A percentile compares a stretch with the other conserved stretches of the same genome.
Conservation (phyloP, 768 basidiomycete species). For the Amanita brunnescens region DNA sequence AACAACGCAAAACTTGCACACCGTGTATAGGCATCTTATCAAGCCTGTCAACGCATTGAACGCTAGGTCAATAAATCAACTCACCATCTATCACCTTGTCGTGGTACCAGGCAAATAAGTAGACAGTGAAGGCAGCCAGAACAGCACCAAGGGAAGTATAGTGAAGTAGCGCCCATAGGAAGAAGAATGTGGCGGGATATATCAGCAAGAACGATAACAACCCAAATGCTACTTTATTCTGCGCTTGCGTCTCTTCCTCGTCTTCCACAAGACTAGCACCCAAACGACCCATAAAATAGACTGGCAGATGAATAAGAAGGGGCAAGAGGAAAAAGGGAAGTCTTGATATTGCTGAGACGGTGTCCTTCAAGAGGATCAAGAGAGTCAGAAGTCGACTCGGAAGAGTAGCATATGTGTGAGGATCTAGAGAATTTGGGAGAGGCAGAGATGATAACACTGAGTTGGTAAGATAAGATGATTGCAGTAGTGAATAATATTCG, state of each 20-base stretch:
- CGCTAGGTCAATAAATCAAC: background rate
- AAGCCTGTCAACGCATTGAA: conserved; percentile 9
- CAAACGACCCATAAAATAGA: conserved; percentile 72
- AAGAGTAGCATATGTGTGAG: conserved; percentile 59
- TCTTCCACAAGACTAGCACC: conserved; percentile 70
- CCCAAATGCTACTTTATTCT: conserved; percentile 93
- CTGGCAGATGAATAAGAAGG: conserved; percentile 73
- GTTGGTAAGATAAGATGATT: conserved; percentile 78
- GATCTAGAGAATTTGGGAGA: conserved; percentile 77
- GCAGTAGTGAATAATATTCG: conserved; percentile 82
- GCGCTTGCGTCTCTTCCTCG: conserved; percentile 92
- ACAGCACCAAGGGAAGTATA: conserved; percentile 69
- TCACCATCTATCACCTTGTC: conserved; percentile 77
- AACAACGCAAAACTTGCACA: conserved; percentile 26
- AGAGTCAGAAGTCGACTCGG: conserved; percentile 82
- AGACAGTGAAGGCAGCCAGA: conserved; percentile 59
- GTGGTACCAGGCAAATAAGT: conserved; percentile 80
- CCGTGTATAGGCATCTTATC: conserved; percentile 69
- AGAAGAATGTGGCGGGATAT: conserved; percentile 80
- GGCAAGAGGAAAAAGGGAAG: conserved; percentile 90
- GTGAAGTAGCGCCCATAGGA: conserved; percentile 77
- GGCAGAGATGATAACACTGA: conserved; percentile 77
- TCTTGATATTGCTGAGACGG: conserved; percentile 56
- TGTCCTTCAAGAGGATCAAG: conserved; percentile 68
- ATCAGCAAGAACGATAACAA: conserved; percentile 63